Evolutionary conservation across 1,139 yeast genomes (phyloP), one percentile per base, ranked within the genome.

Genomic region (Hansenula sp.): DNA sequence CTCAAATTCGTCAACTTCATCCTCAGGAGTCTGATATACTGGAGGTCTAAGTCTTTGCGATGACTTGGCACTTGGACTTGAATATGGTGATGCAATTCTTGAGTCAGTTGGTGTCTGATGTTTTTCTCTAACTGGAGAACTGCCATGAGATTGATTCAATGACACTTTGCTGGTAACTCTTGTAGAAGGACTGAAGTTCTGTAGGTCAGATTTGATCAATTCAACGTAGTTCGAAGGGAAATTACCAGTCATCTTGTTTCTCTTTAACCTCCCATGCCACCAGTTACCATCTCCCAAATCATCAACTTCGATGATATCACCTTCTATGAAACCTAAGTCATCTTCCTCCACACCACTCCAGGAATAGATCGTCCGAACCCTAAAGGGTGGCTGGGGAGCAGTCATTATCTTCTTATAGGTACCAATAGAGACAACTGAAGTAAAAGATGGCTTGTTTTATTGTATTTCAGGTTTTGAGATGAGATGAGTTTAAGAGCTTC

Each of bases 261-360:
- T 72, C 50, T 81, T 68, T 43, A 90, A 72, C 47, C 75, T 71
- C 1, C 98, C 98, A 55, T 79, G 85, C 85, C 94, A 89, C 95
- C 96, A 88, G 55, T 82, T 81, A 19, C 95, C 96, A 57, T 90
- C 95, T 9, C 92, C 89, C 4, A 82, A 68, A 50, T 82, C 73
- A 35, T 78, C 71, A 7, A 92, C 95, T 48, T 89, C 95, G 52
- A 92, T 85, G 37, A 86, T 66, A 59, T 92, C 97, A 41, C 95
- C 95, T 64, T 92, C 97, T 35, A 90, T 73, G 60, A 92, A 92
- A 1, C 97, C 97, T 38, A 92, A 71, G 57, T 92, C 97, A 33
- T 86, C 88, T 37, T 82, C 85, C 56, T 84, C 79, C 58, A 84
- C 92, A 21, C 95, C 95, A 17, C 95, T 79, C 95, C 95, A 87